These are phyloP conservation scores for Triticum monococcum DNA, from an alignment of 176 grass and related monocot genomes.

Conservation along the genomic window DNA sequence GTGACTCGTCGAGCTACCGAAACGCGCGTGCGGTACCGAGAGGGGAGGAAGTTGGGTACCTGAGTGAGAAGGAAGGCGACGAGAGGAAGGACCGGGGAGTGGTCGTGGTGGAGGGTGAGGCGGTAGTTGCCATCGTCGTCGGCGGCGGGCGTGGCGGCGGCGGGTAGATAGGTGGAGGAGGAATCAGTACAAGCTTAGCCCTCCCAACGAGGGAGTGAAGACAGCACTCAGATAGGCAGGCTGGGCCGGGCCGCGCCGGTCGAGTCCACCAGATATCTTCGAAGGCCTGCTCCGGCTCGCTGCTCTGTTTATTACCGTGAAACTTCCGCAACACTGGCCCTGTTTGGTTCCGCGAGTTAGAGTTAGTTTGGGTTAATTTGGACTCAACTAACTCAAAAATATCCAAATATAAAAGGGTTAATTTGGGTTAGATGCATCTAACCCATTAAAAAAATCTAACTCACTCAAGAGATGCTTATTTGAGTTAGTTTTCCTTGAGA, in stretches of 20 bases:
- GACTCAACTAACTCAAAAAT: too few relatives aligned
- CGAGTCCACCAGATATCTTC: background rate
- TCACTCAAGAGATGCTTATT: too few relatives aligned
- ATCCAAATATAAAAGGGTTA: too few relatives aligned
- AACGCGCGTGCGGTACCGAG: background rate
- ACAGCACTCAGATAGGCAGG: background rate
- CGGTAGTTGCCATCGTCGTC: constrained; percentile 21
- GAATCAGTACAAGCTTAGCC: background rate
- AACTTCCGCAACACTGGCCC: too few relatives aligned
- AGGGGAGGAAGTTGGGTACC: background rate
- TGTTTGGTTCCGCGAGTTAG: too few relatives aligned
- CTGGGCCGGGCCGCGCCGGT: background rate
- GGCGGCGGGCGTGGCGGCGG: constrained; percentile 13
- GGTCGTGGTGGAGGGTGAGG: background rate
- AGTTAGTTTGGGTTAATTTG: too few relatives aligned
- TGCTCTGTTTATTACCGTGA: too few relatives aligned
- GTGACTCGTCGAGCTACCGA: background rate
- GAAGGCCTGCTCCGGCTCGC: too few relatives aligned
- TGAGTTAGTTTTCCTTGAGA: too few relatives aligned
- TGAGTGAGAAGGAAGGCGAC: constrained; percentile 16
- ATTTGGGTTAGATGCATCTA: too few relatives aligned
- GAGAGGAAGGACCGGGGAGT: constrained; percentile 9
- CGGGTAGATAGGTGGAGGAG: background rate
- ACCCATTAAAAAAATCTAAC: too few relatives aligned
- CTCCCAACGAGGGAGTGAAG: background rate